phyloP scores from a whole-genome alignment of 2,329 filamentous ascomycete genomes.

The Ploettnerulaceae sp. region DNA sequence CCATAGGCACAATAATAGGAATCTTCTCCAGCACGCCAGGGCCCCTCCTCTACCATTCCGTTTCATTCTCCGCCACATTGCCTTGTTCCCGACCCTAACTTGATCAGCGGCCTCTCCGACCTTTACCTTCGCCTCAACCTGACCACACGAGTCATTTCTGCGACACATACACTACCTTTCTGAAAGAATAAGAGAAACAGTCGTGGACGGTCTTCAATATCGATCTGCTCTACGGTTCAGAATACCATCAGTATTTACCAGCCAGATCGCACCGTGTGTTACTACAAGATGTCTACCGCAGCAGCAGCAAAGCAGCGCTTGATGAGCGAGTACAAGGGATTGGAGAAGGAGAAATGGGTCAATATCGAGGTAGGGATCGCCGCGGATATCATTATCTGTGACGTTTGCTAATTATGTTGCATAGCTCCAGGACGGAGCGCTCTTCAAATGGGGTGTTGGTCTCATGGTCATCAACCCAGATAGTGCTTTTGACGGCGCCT shows the following conservation, averaged over 20 bases:
- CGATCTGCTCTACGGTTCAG: neutral
- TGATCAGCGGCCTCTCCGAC: neutral
- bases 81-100: neutral
- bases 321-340: conserved; percentile 79
- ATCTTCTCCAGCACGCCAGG: neutral
- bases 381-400: neutral
- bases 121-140: neutral
- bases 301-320: conserved; percentile 74
- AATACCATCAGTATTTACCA: conserved; percentile 15
- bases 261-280: neutral
- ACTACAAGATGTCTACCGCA: conserved; percentile 34
- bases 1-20: neutral
- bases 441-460: conserved; percentile 82
- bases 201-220: neutral
- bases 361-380: conserved; percentile 71
- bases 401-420: conserved; percentile 15
- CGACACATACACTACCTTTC: neutral
- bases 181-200: neutral
- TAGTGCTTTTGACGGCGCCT: conserved; percentile 87
- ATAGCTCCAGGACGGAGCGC: conserved; percentile 65
- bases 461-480: conserved; percentile 92
- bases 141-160: conserved; percentile 11
- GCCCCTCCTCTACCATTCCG: neutral
- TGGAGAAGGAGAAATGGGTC: conserved; percentile 90
- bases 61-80: neutral